Percentiles rank a stretch among this genome's conserved stretches.
phyloP scores from a whole-genome alignment of 2,329 filamentous ascomycete genomes.

The Epichloe scottii region DNA sequence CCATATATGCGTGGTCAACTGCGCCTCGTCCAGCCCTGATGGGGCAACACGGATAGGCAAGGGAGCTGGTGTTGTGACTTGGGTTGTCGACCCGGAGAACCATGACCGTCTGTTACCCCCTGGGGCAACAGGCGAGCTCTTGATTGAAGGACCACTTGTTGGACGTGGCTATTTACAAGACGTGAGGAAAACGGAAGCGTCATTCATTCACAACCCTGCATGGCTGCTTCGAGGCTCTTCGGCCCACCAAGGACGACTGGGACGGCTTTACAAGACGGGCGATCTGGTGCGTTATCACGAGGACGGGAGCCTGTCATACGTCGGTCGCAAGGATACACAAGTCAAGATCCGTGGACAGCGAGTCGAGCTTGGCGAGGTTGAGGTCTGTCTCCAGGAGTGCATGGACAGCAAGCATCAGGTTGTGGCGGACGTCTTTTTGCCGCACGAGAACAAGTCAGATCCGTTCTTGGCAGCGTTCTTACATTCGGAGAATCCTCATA shows the following conservation, averaged over 20 bases:
- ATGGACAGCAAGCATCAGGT: background rate
- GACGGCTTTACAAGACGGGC: slow-evolving; percentile 14
- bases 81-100: background rate
- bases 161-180: background rate
- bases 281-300: slow-evolving; percentile 20
- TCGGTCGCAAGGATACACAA: slow-evolving; percentile 12
- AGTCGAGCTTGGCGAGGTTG: slow-evolving; percentile 27
- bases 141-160: slow-evolving; percentile 1
- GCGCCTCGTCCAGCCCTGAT: slow-evolving; percentile 25
- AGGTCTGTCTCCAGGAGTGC: background rate
- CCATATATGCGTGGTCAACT: too few species aligned
- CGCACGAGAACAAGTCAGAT: background rate
- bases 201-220: slow-evolving; percentile 42
- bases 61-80: background rate
- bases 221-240: slow-evolving; percentile 35
- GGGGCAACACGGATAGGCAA: background rate
- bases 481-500: background rate
- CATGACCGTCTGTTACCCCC: background rate
- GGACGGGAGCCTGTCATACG: slow-evolving; percentile 9
- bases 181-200: slow-evolving; percentile 37
- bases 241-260: slow-evolving; percentile 11
- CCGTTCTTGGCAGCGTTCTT: background rate
- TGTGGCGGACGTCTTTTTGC: background rate
- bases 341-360: slow-evolving; percentile 43
- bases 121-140: slow-evolving; percentile 1